Percentiles rank a stretch among this genome's conserved stretches.
Evolutionary conservation across 495 filamentous ascomycete genomes (phyloP).

Genomic region (Hyaloscypha hepaticicola): DNA sequence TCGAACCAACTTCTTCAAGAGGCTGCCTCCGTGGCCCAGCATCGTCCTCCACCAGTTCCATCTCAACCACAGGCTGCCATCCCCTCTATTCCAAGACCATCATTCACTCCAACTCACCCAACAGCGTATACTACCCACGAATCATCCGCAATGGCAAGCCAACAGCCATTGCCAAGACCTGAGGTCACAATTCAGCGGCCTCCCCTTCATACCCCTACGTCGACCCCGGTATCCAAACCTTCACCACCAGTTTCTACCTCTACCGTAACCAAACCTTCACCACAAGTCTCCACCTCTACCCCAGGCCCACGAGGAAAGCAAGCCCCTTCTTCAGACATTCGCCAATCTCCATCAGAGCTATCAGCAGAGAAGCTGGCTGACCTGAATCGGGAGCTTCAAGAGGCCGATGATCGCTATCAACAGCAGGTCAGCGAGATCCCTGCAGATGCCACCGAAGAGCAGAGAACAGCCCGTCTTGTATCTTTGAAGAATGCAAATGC

Average conservation of each 20-base stretch:
- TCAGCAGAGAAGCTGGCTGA: conserved; percentile 19
- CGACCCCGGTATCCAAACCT: neutral
- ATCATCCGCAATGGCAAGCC: neutral
- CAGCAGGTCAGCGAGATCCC: conserved; percentile 1
- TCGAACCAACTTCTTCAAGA: neutral
- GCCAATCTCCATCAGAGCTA: conserved; percentile 23
- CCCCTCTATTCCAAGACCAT: neutral
- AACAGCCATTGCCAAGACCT: neutral
- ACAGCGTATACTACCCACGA: neutral
- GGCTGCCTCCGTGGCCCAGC: neutral
- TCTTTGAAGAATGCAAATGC: conserved; percentile 27
- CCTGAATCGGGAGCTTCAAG: conserved; percentile 19
- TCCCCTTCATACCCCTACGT: neutral
- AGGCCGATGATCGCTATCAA: conserved; percentile 14
- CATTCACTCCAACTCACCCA: neutral
- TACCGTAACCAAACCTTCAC: neutral
- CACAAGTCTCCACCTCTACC: neutral
- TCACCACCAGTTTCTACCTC: neutral
- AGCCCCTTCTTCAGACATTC: conserved; percentile 3
- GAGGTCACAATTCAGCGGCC: neutral
- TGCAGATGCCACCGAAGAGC: neutral
- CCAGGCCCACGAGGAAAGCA: conserved; percentile 6
- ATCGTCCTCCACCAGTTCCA: neutral
- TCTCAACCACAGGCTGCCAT: conserved; percentile 1
- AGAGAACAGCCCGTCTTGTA: neutral